A percentile compares a stretch with the other conserved stretches of the same genome.
Conservation (phyloP, 2,329 filamentous ascomycete genomes). For the Monilinia aucupariae region DNA sequence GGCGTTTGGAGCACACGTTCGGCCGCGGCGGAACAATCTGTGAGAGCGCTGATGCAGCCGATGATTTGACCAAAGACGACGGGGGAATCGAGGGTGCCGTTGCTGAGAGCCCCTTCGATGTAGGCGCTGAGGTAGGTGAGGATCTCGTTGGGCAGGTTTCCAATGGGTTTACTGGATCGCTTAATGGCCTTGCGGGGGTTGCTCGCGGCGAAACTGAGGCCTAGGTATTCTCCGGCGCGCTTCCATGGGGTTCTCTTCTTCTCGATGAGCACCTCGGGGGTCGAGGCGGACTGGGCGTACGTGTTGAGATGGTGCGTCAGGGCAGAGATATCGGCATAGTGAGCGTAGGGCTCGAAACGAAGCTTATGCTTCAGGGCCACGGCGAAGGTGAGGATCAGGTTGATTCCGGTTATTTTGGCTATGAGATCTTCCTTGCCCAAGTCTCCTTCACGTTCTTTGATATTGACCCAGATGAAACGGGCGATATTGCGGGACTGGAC, state of each 20-base stretch:
- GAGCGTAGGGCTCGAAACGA: slow-evolving; percentile 74
- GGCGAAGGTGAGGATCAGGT: slow-evolving; percentile 73
- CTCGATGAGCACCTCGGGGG: slow-evolving; percentile 34
- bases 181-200: slow-evolving; percentile 78
- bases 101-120: slow-evolving; percentile 28
- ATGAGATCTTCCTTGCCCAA: slow-evolving; percentile 61
- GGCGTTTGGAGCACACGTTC: slow-evolving; percentile 79
- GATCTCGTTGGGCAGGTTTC: slow-evolving; percentile 80
- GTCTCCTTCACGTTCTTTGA: slow-evolving; percentile 52
- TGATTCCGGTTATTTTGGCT: slow-evolving; percentile 61
- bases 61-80: slow-evolving; percentile 30
- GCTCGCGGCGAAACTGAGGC: slow-evolving; percentile 67
- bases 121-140: slow-evolving; percentile 59
- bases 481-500: slow-evolving; percentile 62
- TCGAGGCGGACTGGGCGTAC: slow-evolving; percentile 56
- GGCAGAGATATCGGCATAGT: slow-evolving; percentile 67
- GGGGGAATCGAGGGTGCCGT: slow-evolving; percentile 36
- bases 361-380: slow-evolving; percentile 74
- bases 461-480: slow-evolving; percentile 79
- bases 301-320: slow-evolving; percentile 69
- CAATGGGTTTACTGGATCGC: slow-evolving; percentile 63
- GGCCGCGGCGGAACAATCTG: slow-evolving; percentile 65
- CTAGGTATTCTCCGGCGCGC: slow-evolving; percentile 64
- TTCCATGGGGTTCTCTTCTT: slow-evolving; percentile 46
- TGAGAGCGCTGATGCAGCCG: slow-evolving; percentile 50